phyloP scores from a whole-genome alignment of 2,329 filamentous ascomycete species.

The Pestalotiopsis sp. region DNA sequence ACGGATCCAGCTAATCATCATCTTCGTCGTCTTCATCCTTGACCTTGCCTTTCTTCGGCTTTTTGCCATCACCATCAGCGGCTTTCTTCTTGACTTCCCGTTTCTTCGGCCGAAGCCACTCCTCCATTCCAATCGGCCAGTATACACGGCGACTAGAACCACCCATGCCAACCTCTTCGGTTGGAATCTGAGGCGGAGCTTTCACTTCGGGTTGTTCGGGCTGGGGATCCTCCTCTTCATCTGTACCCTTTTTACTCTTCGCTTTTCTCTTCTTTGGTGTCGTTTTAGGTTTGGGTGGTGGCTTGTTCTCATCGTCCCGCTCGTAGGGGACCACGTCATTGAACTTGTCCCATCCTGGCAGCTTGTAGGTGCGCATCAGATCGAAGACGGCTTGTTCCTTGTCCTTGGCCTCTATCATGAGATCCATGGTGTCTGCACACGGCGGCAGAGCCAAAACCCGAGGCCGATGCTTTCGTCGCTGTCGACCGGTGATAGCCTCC shows the following conservation, averaged over 20 bases:
- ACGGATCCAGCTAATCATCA: not conserved
- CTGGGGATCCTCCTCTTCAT: slow-evolving; percentile 37
- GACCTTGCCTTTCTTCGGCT: slow-evolving; percentile 25
- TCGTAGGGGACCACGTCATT: slow-evolving; percentile 79
- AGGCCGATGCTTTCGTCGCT: slow-evolving; percentile 83
- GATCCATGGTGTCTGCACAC: slow-evolving; percentile 80
- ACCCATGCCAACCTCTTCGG: slow-evolving; percentile 83
- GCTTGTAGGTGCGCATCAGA: slow-evolving; percentile 83
- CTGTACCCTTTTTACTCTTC: slow-evolving; percentile 39
- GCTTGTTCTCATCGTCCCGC: slow-evolving; percentile 74
- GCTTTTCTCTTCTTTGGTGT: slow-evolving; percentile 41
- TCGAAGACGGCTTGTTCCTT: slow-evolving; percentile 97
- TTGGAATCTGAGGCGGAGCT: slow-evolving; percentile 51
- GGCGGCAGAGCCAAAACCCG: slow-evolving; percentile 81
- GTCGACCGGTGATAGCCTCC: slow-evolving; percentile 74
- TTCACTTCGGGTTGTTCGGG: slow-evolving; percentile 42
- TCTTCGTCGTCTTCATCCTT: slow-evolving; percentile 30
- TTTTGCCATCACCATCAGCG: slow-evolving; percentile 25
- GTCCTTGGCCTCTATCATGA: slow-evolving; percentile 99
- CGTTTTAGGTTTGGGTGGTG: slow-evolving; percentile 48
- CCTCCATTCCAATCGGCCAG: slow-evolving; percentile 88
- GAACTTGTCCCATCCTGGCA: slow-evolving; percentile 77
- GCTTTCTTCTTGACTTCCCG: slow-evolving; percentile 59
- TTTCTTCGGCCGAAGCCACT: slow-evolving; percentile 85
- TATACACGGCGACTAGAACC: slow-evolving; percentile 82